Evolutionary conservation across 2,329 filamentous ascomycete species (phyloP), one percentile per base, ranked within the genome.

Genomic region (Talaromyces atroroseus): DNA sequence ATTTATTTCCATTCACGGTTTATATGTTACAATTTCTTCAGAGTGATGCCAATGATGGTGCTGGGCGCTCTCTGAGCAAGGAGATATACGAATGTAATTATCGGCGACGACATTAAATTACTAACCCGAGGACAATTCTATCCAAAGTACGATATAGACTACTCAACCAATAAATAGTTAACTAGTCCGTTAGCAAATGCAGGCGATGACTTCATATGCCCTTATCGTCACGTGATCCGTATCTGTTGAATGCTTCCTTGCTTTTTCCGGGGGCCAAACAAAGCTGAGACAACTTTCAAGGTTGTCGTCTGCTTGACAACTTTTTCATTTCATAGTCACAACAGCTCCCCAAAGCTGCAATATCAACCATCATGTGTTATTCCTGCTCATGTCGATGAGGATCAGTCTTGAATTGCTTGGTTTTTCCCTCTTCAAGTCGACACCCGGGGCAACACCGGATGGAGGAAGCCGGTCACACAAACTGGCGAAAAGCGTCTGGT

Each of bases 171-270:
- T n/a, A n/a, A n/a, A 29, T 29, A 32, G 29, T 12, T 12, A 32
- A 32, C 29, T 44, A 42, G 14, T 4, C 38, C 18, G 4, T 4
- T 4, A 42, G 3, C 8, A 5, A 10, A n/a, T 47, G 44, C 14
- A 3, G 10, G 14, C 20, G 16, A 48, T 48, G 46, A 26, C 29
- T 12, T 29, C 23, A 48, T 47, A n/a, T 18, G 29, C 29, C 23
- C 52, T 49, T 49, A 54, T 54, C 52, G 8, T 14, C 52, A 49
- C 52, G 52, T 54, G 52, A 54, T n/a, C 16, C 7, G 24, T 38
- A 48, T 48, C 44, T 16, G 23, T 34, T 29, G 3, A 18, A 18
- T 52, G 29, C 26, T 54, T 54, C 52, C 52, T 49, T 54, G 52
- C 38, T 54, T 54, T 46, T 34, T 20, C 45, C 34, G 51, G 29